Conservation (phyloP, 306 rosid species). For the Mimosa pudica region DNA sequence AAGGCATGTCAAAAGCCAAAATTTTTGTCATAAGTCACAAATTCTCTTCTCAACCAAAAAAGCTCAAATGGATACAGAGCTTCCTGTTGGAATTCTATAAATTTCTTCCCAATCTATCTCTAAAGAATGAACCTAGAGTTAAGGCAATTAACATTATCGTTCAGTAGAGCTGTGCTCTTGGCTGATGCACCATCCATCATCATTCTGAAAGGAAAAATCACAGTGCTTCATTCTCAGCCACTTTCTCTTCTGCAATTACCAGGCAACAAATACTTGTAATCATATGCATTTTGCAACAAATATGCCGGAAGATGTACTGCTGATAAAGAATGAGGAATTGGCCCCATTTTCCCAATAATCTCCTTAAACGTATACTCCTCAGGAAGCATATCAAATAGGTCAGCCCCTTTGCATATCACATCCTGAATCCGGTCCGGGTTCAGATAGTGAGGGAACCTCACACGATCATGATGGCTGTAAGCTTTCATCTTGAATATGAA, state of each 20-base stretch:
- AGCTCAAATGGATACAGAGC: slow-evolving; percentile 42
- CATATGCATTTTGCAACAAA: slow-evolving; percentile 65
- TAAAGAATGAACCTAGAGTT: slow-evolving; percentile 41
- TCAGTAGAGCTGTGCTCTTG: slow-evolving; percentile 30
- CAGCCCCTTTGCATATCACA: slow-evolving; percentile 67
- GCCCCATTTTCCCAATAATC: slow-evolving; percentile 86
- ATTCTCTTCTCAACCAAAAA: slow-evolving; percentile 34
- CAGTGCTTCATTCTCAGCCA: slow-evolving; percentile 50
- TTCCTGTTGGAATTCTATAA: slow-evolving; percentile 35
- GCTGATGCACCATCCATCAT: slow-evolving; percentile 35
- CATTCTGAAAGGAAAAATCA: slow-evolving; percentile 10
- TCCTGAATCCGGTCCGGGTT: slow-evolving; percentile 67
- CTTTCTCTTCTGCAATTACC: slow-evolving; percentile 80
- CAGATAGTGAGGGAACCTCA: slow-evolving; percentile 75
- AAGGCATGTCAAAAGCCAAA: slow-evolving; percentile 40
- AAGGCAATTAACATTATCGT: slow-evolving; percentile 40
- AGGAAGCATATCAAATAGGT: slow-evolving; percentile 86
- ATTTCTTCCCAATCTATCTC: slow-evolving; percentile 36
- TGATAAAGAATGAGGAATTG: slow-evolving; percentile 75
- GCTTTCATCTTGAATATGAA: slow-evolving; percentile 88
- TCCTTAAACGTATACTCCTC: slow-evolving; percentile 86
- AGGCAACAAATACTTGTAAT: slow-evolving; percentile 69
- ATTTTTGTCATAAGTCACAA: background rate
- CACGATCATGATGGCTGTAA: slow-evolving; percentile 76
- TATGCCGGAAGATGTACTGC: slow-evolving; percentile 81